Base-by-base conservation (phyloP, 176 grass and related monocot species). In the maize (Zea mays) region DNA sequence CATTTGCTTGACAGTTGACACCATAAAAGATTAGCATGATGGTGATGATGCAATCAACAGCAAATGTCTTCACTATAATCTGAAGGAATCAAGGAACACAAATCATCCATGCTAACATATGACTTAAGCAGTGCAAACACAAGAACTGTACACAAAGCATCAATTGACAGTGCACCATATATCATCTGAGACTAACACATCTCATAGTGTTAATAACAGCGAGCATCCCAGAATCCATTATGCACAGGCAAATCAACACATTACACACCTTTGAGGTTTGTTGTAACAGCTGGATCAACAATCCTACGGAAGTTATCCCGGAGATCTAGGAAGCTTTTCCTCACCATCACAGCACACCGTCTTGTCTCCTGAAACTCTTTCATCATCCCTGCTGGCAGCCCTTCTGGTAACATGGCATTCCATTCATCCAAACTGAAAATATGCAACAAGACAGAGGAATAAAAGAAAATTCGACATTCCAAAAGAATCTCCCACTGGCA, bases 301-400 rank as follows among this genome's bases (percentile, higher is more conserved):
- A 98, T 92, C 45, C 89, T 88, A 78, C 87, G 88, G 81, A 88
- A 98, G 59, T 98, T 98, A 86, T 98, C 95, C 41, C 91, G 83
- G 41, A 98, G 85, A 11, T 98, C 95, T 48, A 98, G 66, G 62
- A 98, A 98, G 81, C 78, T 90, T 79, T 94, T 81, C 55, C 95
- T 94, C 73, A 98, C 91, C 95, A 98, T 94, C 63, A 98, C 91
- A 36, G 95, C 91, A 6, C 95, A 98, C 27, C 95, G 79, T 65
- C 95, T 90, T 9, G 95, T 94, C 70, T 90, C 95, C 62, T 92
- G 89, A 83, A 98, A 98, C 69, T 98, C 95, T 69, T 94, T 98
- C 54, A 79, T 83, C 91, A 98, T 87, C n/a, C 89, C 95, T 12
- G 67, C 55, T 56, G 95, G 95, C 80, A 98, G 83, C 43, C 95